Evolutionary conservation across 257 asterid genomes (phyloP), one percentile per base, ranked within the genome.

Genomic region (Verbascum thapsus): DNA sequence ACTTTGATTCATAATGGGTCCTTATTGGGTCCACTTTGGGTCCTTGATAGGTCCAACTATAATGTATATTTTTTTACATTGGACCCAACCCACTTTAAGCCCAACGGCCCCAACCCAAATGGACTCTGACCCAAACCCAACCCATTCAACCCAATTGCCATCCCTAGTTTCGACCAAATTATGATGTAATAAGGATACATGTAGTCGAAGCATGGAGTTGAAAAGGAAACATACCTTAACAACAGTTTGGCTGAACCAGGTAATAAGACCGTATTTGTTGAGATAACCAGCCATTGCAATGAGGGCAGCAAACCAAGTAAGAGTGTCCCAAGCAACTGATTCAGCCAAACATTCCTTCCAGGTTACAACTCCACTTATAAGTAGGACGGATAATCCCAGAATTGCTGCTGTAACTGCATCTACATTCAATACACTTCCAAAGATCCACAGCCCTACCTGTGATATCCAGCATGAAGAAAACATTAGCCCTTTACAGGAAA

Each of bases 241-340:
- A 30, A 92, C 94, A 26, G 96, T 82, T 70, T 89, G 95, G 79
- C 99, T 92, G 83, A 92, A 92, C 99, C 99, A 92, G 68, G 97
- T 32, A 65, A 92, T 92, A 61, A 89, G 97, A 45, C 99, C 99
- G 58, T 89, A 87, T 85, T 92, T 89, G 84, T 89, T 92, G 8
- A 92, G 87, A 73, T 92, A 87, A 5, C 97, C 97, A 59, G 99
- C 99, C 99, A 92, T 92, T 38, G 99, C 99, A 79, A 92, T 89
- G 35, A 92, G 97, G 10, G 99, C 99, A 53, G 97, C 99, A 74
- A 92, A 89, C 99, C 99, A 92, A 9, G 99, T 92, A 42, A 92
- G 95, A 17, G 99, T 92, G 64, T 92, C 99, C 99, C 99, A 92
- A n/a, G 99, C 99, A 73, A 92, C 99, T 23, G 99, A 73, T 78